Evolutionary conservation across 352 stramenopile genomes (phyloP).

Genomic region (Phytophthora tentaculata): DNA sequence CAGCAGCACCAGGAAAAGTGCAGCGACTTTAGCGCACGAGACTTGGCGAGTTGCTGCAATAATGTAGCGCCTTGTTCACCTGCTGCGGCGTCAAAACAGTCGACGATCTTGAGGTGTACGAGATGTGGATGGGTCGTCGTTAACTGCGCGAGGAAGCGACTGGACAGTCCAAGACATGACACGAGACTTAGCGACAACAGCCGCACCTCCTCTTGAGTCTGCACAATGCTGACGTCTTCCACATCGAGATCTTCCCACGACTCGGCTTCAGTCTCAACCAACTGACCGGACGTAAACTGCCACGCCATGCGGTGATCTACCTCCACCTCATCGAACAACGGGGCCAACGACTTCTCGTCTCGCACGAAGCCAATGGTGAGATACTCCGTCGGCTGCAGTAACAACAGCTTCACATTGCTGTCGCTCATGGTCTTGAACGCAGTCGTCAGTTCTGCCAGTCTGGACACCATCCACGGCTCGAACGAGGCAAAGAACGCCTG

Average conservation of each 20-base stretch:
- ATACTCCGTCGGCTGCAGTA: slow-evolving; percentile 61
- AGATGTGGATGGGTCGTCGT: slow-evolving; percentile 55
- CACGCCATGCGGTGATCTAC: slow-evolving; percentile 50
- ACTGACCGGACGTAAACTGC: slow-evolving; percentile 35
- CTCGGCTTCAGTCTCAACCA: slow-evolving; percentile 52
- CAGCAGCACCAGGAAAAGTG: slow-evolving; percentile 85
- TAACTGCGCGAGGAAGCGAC: slow-evolving; percentile 54
- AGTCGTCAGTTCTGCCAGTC: slow-evolving; percentile 62
- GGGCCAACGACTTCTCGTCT: slow-evolving; percentile 53
- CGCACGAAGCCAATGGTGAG: slow-evolving; percentile 79
- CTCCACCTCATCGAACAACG: slow-evolving; percentile 45
- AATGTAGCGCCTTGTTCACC: slow-evolving; percentile 48
- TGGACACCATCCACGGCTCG: slow-evolving; percentile 82
- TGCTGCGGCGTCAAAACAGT: slow-evolving; percentile 70
- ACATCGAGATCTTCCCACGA: slow-evolving; percentile 79
- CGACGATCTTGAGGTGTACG: slow-evolving; percentile 64
- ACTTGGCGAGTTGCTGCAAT: slow-evolving; percentile 58
- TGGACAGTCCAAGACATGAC: slow-evolving; percentile 66
- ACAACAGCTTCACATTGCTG: slow-evolving; percentile 63
- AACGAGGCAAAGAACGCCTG: slow-evolving; percentile 68
- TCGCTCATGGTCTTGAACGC: slow-evolving; percentile 79
- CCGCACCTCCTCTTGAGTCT: slow-evolving; percentile 57
- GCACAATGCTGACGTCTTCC: slow-evolving; percentile 71
- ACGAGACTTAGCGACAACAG: slow-evolving; percentile 72
- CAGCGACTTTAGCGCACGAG: slow-evolving; percentile 64